Percentiles rank a stretch among this genome's conserved stretches.
phyloP scores from a whole-genome alignment of 306 rosid genomes.

The Fragaria nilgerrensis region DNA sequence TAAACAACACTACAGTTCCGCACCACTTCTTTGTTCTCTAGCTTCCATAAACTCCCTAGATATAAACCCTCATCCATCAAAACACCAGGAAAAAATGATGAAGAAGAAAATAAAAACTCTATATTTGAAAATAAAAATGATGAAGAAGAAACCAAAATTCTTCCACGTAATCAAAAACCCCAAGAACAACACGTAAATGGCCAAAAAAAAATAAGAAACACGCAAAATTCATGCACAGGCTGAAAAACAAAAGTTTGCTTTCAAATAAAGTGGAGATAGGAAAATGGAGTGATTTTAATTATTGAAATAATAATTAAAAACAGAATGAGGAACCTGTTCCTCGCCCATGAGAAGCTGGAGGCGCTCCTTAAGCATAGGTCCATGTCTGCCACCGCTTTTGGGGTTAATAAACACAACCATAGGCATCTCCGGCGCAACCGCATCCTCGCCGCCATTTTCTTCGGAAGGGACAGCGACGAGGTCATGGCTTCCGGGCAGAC shows the following conservation, averaged over 20 bases:
- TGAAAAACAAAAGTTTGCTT: background rate
- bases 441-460: slow-evolving; percentile 17
- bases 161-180: background rate
- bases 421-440: slow-evolving; percentile 55
- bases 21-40: too few species aligned
- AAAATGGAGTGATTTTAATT: background rate
- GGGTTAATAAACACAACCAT: slow-evolving; percentile 84
- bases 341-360: slow-evolving; percentile 74
- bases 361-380: slow-evolving; percentile 76
- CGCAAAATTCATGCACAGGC: background rate
- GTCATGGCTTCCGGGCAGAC: slow-evolving; percentile 22
- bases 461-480: slow-evolving; percentile 21
- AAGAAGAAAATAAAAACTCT: background rate
- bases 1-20: too few species aligned
- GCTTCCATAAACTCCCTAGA: background rate
- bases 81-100: background rate
- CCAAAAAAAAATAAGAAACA: background rate
- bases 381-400: slow-evolving; percentile 85
- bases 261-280: background rate
- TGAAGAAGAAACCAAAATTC: background rate
- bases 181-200: background rate
- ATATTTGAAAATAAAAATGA: background rate
- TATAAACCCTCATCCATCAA: background rate
- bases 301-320: background rate
- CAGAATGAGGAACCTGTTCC: slow-evolving; percentile 62